Conservation (phyloP, 2,329 filamentous ascomycete species). For the Ambrosiella beaveri region DNA sequence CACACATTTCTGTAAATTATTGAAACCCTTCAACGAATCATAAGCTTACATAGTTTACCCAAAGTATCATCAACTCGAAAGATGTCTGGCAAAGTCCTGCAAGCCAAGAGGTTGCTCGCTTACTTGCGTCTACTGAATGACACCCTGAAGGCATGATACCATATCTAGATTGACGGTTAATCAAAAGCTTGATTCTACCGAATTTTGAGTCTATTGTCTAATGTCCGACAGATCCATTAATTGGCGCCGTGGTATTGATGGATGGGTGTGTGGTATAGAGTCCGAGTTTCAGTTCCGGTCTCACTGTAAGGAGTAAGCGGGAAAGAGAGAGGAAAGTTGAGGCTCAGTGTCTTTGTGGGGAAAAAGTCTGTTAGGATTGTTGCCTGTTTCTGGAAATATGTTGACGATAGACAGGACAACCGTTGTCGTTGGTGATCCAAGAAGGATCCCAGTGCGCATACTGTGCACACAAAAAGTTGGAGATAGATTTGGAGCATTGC, state of each 20-base stretch:
- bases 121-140: not conserved
- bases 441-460: not conserved
- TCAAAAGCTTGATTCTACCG: not conserved
- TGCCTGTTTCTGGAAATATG: slow-evolving; percentile 11
- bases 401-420: not conserved
- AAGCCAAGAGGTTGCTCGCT: not conserved
- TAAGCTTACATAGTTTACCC: not conserved
- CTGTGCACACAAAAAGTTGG: not conserved
- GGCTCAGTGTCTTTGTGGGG: slow-evolving; percentile 8
- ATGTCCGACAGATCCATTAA: not conserved
- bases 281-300: not conserved
- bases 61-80: not conserved
- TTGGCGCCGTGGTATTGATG: not conserved
- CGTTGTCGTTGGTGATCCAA: not conserved
- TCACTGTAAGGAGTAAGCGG: not conserved
- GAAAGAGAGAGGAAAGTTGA: slow-evolving; percentile 5
- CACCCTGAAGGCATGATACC: not conserved
- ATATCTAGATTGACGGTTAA: not conserved
- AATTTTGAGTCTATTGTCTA: not conserved
- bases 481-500: not conserved
- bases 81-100: not conserved
- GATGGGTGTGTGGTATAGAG: too few species aligned
- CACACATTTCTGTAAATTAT: too few species aligned
- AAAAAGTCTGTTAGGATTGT: slow-evolving; percentile 8
- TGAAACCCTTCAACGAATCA: not conserved